Base-by-base conservation (phyloP, 2,329 filamentous ascomycete genomes). In the Pseudocercospora crystallina region DNA sequence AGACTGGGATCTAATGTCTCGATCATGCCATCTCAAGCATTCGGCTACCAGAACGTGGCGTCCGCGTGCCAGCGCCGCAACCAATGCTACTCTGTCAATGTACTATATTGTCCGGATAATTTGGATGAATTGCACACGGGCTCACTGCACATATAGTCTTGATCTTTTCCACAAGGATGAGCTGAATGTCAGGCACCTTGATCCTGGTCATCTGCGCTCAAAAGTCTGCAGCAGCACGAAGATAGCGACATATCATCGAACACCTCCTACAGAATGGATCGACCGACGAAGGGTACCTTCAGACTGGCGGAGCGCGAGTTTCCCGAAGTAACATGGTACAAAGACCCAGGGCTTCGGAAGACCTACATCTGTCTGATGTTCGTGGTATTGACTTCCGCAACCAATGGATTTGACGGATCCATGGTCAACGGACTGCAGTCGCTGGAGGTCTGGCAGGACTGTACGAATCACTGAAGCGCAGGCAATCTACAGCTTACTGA, bases 361-460 rank as follows among this genome's bases (percentile, higher is more conserved):
- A 65, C 53, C 13, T 68, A 69, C 60, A 64, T 67, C 51, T 60
- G 58, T 34, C 52, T 67, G 56, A 63, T 64, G 53, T 64, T 66
- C 51, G 61, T 69, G 14, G 61, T 68, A 15, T 52, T 69, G 17
- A 63, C 64, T 15, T 61, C 59, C 13, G 61, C 63, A 11, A 79
- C 77, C 5, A 76, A 73, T 49, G 75, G 76, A 1, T 79, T 77
- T 44, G 75, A 78, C 58, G 75, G 74, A 2, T 73, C 71, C 13
- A 75, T 80, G 70, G 75, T 79, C 69, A 78, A 79, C 54, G 73
- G 71, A 5, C 58, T 80, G 1, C 76, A 80, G 54, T 69, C 73
- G 4, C 69, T 80, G 48, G 47, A 58, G 0, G 64, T 71, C 37
- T 80, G 77, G 77, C 59, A 72, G 50, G 52, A 64, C 3, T 73